Base-by-base conservation (phyloP, 225 moss, liverwort and hornwort species). In the Bryoerythrophyllum caledonicum region DNA sequence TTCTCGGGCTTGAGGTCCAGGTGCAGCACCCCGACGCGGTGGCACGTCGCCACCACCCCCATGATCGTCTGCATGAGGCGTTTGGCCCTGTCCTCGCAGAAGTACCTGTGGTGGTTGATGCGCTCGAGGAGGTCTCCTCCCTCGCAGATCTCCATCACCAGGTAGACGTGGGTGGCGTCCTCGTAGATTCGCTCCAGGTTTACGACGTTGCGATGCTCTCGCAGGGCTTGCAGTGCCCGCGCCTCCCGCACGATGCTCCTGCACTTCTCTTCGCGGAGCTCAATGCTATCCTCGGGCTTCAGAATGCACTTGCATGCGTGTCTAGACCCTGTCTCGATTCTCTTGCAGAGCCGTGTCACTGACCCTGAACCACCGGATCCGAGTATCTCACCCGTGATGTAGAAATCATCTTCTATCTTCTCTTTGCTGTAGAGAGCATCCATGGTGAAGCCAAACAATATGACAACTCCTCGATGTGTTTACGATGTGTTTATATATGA, bases 81-180 rank as follows among this genome's bases (percentile, higher is more conserved):
- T 4, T 82, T 88, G 55, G 90, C 85, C 40, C 79, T 80, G 23
- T 85, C 77, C 63, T 90, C 88, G 2, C 79, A 80, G 67, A 87
- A 88, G 16, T 82, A 79, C 10, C 83, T 85, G 1, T 75, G 68
- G n/a, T 85, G 82, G 34, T 80, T 82, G 52, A 87, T 84, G 30
- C 83, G 82, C 46, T 84, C 8, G 80, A 90, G 6, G 41, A 86
- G 82, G 63, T 90, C 88, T 11, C 88, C 88, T 8, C 90, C 90
- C 52, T 75, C 2, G 8, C 13, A 35, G 12, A 51, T 15, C 23
- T 69, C 69, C 37, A 54, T 69, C 6, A 65, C 65, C 0, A 24
- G 0, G 7, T 65, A 43, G 2, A 64, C 20, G 6, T 13, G 38
- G 41, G 7, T 40, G n/a, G 41, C 21, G 24, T 41, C 63, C 10